Evolutionary conservation across 73 alveolate species (phyloP).

Genomic region (Blepharisma stoltei): DNA sequence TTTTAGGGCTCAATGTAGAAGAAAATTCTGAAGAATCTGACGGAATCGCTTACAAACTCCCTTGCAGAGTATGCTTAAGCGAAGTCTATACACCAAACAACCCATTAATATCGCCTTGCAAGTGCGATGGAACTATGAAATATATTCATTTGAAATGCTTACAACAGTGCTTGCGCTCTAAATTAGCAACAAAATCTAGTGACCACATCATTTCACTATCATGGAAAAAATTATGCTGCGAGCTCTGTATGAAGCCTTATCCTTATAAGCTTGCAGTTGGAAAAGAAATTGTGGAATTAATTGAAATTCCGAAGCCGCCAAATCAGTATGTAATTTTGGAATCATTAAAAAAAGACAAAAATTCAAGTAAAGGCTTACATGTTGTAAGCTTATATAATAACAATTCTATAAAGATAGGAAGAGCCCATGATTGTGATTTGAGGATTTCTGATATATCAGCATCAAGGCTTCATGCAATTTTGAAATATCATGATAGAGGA

Average conservation of each 20-base stretch:
- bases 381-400: constrained; percentile 24
- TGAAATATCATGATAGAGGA: background rate
- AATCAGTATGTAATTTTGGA: constrained; percentile 24
- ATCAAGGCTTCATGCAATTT: constrained; percentile 44
- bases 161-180: constrained; percentile 64
- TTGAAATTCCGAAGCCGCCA: constrained; percentile 47
- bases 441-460: constrained; percentile 48
- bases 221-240: constrained; percentile 88
- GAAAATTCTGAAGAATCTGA: constrained; percentile 71
- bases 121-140: constrained; percentile 84
- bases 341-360: constrained; percentile 31
- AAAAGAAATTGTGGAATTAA: constrained; percentile 29
- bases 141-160: constrained; percentile 81
- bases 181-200: constrained; percentile 43
- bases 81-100: constrained; percentile 43
- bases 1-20: constrained; percentile 22
- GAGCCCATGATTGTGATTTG: constrained; percentile 49
- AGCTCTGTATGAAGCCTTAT: constrained; percentile 78
- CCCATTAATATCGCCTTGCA: constrained; percentile 86
- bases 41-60: constrained; percentile 27
- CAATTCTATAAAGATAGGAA: constrained; percentile 34
- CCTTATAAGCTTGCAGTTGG: constrained; percentile 52
- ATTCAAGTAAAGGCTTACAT: constrained; percentile 3
- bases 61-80: constrained; percentile 45
- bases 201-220: constrained; percentile 30